Conservation (phyloP, 768 basidiomycete species). For the Lentinus brumalis region DNA sequence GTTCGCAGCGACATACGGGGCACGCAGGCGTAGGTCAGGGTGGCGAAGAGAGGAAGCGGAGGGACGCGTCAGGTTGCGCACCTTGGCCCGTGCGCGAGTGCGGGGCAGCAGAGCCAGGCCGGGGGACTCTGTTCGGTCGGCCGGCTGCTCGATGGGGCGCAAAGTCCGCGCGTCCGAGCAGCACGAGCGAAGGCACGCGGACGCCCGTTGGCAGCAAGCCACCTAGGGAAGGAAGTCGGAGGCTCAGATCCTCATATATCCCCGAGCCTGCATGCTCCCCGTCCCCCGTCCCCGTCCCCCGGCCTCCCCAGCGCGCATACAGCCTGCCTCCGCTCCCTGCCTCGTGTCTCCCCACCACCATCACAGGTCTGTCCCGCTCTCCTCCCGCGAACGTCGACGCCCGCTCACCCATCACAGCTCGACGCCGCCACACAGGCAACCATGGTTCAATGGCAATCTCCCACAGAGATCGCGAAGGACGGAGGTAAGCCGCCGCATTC, state of each 20-base stretch:
- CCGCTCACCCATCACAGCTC: not conserved
- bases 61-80: not conserved
- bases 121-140: not conserved
- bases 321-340: not conserved
- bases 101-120: not conserved
- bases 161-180: slow-evolving; percentile 1
- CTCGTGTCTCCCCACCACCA: not conserved
- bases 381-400: not conserved
- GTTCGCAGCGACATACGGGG: no score
- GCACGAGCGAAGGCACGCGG: not conserved
- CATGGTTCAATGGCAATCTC: slow-evolving; percentile 47
- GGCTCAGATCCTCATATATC: not conserved
- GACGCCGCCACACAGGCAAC: slow-evolving; percentile 9
- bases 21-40: no score
- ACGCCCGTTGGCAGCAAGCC: not conserved
- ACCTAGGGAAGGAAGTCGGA: not conserved
- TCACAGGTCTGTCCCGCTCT: no score
- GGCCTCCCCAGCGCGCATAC: slow-evolving; percentile 9
- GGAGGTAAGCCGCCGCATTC: slow-evolving; percentile 30
- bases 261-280: slow-evolving; percentile 3
- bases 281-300: not conserved
- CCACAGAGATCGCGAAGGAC: slow-evolving; percentile 38
- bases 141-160: not conserved
- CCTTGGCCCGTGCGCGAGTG: not conserved
- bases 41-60: no score